phyloP scores from a whole-genome alignment of 2,329 filamentous ascomycete genomes.

The Corynespora cassiicola region DNA sequence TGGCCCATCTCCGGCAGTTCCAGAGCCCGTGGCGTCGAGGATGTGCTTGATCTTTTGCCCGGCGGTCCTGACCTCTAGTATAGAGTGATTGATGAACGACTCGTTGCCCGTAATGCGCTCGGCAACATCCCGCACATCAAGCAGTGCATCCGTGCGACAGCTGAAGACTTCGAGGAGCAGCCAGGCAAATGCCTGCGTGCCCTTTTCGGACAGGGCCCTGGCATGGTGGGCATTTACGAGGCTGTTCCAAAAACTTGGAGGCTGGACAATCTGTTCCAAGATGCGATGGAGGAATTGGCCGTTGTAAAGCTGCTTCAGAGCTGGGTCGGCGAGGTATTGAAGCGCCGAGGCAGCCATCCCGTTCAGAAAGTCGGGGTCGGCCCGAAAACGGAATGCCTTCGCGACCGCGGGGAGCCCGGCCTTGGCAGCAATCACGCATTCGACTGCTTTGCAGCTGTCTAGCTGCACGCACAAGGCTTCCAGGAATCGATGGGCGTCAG shows the following conservation, averaged over 20 bases:
- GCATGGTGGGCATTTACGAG: conserved; percentile 44
- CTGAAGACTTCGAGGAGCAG: conserved; percentile 56
- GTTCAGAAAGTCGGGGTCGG: conserved; percentile 55
- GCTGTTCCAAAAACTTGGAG: conserved; percentile 62
- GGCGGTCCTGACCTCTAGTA: conserved; percentile 61
- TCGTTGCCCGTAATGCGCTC: conserved; percentile 23
- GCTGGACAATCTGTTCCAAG: conserved; percentile 56
- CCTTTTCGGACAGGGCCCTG: conserved; percentile 25
- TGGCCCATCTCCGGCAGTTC: conserved; percentile 20
- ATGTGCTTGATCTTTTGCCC: conserved; percentile 59
- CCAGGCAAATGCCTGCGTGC: conserved; percentile 44
- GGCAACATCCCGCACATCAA: conserved; percentile 32
- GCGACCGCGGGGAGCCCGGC: conserved; percentile 44
- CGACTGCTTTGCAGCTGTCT: conserved; percentile 50
- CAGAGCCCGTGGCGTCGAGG: conserved; percentile 59
- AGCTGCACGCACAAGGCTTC: conserved; percentile 55
- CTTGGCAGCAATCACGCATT: conserved; percentile 32
- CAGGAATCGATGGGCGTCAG: conserved; percentile 54
- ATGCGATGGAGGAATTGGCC: conserved; percentile 59
- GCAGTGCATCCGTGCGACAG: conserved; percentile 35
- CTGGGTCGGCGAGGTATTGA: conserved; percentile 48
- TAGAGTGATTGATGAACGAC: conserved; percentile 42
- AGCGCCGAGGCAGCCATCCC: conserved; percentile 39
- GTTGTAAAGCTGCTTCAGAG: conserved; percentile 56
- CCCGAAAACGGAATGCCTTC: conserved; percentile 52